Percentiles rank a stretch among this genome's conserved stretches.
phyloP scores from a whole-genome alignment of 2,329 filamentous ascomycete genomes.

The Colletotrichum endophyticum region DNA sequence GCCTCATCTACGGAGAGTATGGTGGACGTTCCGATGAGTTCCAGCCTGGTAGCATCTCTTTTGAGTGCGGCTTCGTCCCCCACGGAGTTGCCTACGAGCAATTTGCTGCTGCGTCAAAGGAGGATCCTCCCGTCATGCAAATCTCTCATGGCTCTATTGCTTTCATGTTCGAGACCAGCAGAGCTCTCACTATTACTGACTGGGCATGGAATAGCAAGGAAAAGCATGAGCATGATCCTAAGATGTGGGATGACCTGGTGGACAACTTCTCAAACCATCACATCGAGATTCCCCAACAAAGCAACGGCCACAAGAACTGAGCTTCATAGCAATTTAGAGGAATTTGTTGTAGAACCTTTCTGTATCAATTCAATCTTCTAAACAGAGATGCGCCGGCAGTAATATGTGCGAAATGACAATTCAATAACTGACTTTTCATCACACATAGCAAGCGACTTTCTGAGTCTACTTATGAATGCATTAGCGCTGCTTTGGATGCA shows the following conservation, averaged over 20 bases:
- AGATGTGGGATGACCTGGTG: conserved; percentile 59
- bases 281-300: background rate
- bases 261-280: conserved; percentile 50
- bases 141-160: conserved; percentile 52
- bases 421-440: background rate
- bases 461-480: background rate
- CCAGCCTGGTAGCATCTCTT: conserved; percentile 48
- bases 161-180: conserved; percentile 56
- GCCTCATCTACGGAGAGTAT: conserved; percentile 45
- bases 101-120: conserved; percentile 53
- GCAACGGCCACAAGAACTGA: background rate
- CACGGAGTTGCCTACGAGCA: conserved; percentile 53
- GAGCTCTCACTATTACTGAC: conserved; percentile 62
- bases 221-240: conserved; percentile 48
- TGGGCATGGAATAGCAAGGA: conserved; percentile 51
- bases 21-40: conserved; percentile 42
- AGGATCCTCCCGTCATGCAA: conserved; percentile 45
- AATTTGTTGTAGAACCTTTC: background rate
- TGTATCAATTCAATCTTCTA: background rate
- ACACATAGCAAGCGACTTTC: background rate
- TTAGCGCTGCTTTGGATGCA: background rate
- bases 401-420: background rate
- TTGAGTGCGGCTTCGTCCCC: conserved; percentile 46
- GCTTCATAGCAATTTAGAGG: background rate
- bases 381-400: background rate